Evolutionary conservation across 2,329 filamentous ascomycete species (phyloP).

Genomic region (Calonectria naviculata): DNA sequence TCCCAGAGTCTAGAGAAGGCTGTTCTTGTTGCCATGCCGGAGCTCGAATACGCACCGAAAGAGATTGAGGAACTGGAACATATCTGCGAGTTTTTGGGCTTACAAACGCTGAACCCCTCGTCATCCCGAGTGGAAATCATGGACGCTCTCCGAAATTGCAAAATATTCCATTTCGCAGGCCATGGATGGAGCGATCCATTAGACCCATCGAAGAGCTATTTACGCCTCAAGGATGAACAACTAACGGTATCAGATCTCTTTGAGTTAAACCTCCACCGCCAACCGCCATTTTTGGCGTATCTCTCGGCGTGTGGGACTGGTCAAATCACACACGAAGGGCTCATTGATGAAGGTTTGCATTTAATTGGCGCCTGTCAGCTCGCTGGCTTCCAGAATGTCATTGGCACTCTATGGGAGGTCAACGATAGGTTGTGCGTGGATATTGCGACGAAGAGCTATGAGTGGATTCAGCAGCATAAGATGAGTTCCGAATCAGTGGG

Average conservation of each 20-base stretch:
- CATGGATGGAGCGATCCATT: background rate
- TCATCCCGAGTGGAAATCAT: conserved; percentile 36
- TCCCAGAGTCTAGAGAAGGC: background rate
- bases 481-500: background rate
- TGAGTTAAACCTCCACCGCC: conserved; percentile 23
- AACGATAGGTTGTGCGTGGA: background rate
- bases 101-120: background rate
- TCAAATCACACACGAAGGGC: conserved; percentile 23
- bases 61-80: background rate
- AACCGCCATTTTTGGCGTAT: conserved; percentile 47
- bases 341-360: conserved; percentile 52
- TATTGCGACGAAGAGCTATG: background rate
- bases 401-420: conserved; percentile 12
- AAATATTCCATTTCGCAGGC: conserved; percentile 44
- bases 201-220: conserved; percentile 22
- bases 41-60: background rate
- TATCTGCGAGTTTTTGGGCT: background rate
- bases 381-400: conserved; percentile 7
- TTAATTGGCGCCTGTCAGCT: conserved; percentile 32
- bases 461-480: background rate
- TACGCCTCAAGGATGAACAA: conserved; percentile 17
- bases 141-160: conserved; percentile 33
- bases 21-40: background rate
- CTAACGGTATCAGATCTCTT: conserved; percentile 27
- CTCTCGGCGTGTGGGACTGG: conserved; percentile 52